phyloP scores from a whole-genome alignment of 257 asterid genomes.

The Nicotiana attenuata region DNA sequence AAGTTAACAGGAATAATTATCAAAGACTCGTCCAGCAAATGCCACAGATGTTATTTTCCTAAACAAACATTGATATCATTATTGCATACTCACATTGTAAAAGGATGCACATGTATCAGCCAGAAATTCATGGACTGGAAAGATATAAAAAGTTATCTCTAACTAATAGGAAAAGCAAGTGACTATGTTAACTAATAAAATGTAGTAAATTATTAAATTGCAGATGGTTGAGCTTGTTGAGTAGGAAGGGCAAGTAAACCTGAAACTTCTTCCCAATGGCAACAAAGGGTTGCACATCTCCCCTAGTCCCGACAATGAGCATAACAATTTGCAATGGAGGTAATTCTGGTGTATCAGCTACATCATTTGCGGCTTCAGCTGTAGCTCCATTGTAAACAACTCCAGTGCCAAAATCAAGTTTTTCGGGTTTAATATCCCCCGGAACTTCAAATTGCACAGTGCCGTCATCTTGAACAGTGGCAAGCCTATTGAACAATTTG shows the following conservation, averaged over 20 bases:
- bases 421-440: slow-evolving; percentile 41
- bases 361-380: slow-evolving; percentile 25
- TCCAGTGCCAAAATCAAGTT: slow-evolving; percentile 44
- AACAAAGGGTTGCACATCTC: slow-evolving; percentile 88
- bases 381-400: slow-evolving; percentile 28
- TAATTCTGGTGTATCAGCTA: slow-evolving; percentile 30
- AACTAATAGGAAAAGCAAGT: not conserved
- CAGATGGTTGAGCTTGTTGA: not conserved
- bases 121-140: not conserved
- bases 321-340: slow-evolving; percentile 80
- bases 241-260: slow-evolving; percentile 29
- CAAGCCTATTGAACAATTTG: slow-evolving; percentile 50
- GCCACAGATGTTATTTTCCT: not conserved
- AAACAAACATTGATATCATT: not conserved
- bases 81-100: not conserved
- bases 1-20: not conserved
- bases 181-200: not conserved
- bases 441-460: slow-evolving; percentile 77
- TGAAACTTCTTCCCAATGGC: slow-evolving; percentile 83
- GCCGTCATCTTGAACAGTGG: slow-evolving; percentile 65
- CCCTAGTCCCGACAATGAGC: slow-evolving; percentile 91
- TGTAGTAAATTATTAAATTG: not conserved
- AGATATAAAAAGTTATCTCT: not conserved
- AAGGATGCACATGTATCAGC: not conserved
- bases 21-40: not conserved